Conservation (phyloP, 805 yeast species). For the Tetrapisispora namnaoensis region DNA sequence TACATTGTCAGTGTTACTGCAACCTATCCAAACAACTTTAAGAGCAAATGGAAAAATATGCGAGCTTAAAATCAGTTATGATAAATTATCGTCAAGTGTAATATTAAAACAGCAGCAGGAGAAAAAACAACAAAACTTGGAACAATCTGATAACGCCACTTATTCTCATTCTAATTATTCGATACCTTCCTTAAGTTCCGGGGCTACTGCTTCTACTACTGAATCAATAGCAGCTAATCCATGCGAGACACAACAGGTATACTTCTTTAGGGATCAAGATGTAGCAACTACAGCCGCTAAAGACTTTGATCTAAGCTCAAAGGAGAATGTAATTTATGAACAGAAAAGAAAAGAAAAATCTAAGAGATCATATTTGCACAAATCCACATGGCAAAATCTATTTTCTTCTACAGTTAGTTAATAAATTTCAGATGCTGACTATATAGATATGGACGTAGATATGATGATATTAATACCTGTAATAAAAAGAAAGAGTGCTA, state of each 20-base stretch:
- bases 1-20: conserved; percentile 65
- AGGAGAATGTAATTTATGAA: neutral
- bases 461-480: too few species aligned
- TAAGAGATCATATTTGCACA: neutral
- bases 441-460: too few species aligned
- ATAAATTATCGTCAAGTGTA: neutral
- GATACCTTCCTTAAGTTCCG: conserved; percentile 35
- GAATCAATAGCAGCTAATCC: conserved; percentile 12
- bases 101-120: conserved; percentile 7
- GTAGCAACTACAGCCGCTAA: neutral
- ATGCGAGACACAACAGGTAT: neutral
- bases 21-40: conserved; percentile 48
- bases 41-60: conserved; percentile 16
- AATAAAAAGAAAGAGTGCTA: too few species aligned
- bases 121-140: too few species aligned
- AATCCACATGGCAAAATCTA: neutral
- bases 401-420: neutral
- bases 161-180: conserved; percentile 28
- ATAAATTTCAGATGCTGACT: too few species aligned
- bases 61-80: neutral
- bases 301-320: too few species aligned
- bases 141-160: conserved; percentile 6
- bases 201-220: conserved; percentile 26
- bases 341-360: neutral
- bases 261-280: neutral